Percentiles rank a stretch among this genome's conserved stretches.
phyloP scores from a whole-genome alignment of 208 protist species.

The Acanthamoeba lenticulata region DNA sequence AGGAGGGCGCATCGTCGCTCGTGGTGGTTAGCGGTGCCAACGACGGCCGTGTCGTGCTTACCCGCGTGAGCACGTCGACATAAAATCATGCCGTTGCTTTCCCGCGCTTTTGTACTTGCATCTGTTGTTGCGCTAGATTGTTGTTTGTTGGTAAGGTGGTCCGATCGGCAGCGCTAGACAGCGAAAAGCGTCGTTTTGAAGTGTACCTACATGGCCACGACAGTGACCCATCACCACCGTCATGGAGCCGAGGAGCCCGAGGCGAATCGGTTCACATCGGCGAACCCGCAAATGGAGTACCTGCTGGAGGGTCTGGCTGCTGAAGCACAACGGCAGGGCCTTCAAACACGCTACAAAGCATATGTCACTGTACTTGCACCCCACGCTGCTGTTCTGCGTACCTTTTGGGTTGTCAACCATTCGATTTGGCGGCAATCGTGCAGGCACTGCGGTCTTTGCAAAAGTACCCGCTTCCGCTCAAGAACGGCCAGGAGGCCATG shows the following conservation, averaged over 20 bases:
- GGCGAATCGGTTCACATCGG: not conserved
- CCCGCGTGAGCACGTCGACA: not conserved
- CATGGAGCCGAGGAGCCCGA: not conserved
- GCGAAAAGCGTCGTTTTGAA: too few relatives aligned
- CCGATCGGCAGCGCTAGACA: too few relatives aligned
- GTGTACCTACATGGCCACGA: not conserved
- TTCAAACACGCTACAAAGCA: not conserved
- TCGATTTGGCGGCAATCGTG: not conserved
- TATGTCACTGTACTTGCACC: not conserved
- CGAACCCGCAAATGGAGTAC: slow-evolving; percentile 51
- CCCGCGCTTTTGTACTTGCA: too few relatives aligned
- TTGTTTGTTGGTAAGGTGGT: too few relatives aligned
- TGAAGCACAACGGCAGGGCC: not conserved
- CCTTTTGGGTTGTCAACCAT: not conserved
- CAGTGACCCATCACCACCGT: not conserved
- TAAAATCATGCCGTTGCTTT: too few relatives aligned
- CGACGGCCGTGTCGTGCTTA: not conserved
- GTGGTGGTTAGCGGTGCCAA: not conserved
- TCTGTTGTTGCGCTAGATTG: too few relatives aligned
- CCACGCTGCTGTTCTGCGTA: not conserved
- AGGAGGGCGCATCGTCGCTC: not conserved
- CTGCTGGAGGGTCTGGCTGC: slow-evolving; percentile 52
- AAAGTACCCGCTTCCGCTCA: slow-evolving; percentile 47
- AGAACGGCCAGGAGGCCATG: slow-evolving; percentile 2
- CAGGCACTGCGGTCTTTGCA: slow-evolving; percentile 19